A percentile compares a stretch with the other conserved stretches of the same genome.
phyloP scores from a whole-genome alignment of 345 rosid genomes.

The Xanthoceras sorbifolium region DNA sequence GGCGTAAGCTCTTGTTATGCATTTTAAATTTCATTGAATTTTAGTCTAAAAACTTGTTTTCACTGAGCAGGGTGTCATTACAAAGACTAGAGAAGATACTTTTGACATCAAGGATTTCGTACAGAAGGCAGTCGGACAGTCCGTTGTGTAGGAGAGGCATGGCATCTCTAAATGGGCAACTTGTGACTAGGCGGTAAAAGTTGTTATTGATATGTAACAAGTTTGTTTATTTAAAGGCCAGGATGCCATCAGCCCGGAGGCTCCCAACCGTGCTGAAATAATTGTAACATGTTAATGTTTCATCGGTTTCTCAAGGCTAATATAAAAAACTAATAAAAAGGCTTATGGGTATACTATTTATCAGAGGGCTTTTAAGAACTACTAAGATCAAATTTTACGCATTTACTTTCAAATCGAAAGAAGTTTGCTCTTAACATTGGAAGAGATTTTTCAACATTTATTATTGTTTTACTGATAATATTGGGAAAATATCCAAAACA shows the following conservation, averaged over 20 bases:
- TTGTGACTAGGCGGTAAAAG: neutral
- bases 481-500: no score
- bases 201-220: neutral
- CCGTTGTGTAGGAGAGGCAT: neutral
- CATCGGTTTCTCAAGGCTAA: neutral
- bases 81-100: conserved; percentile 41
- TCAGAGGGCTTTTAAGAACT: no score
- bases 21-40: neutral
- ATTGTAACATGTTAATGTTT: neutral
- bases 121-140: conserved; percentile 14
- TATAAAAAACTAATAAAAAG: neutral
- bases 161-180: neutral
- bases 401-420: no score
- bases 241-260: neutral
- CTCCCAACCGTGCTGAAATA: neutral
- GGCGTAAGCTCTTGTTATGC: neutral
- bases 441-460: no score
- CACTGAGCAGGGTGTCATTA: conserved; percentile 66
- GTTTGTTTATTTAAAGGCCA: neutral
- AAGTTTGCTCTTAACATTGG: no score
- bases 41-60: conserved; percentile 5
- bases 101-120: conserved; percentile 67
- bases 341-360: no score
- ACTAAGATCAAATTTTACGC: no score
- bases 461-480: no score